phyloP scores from a whole-genome alignment of 1,139 yeast genomes.

The Zygosaccharomyces sapae region DNA sequence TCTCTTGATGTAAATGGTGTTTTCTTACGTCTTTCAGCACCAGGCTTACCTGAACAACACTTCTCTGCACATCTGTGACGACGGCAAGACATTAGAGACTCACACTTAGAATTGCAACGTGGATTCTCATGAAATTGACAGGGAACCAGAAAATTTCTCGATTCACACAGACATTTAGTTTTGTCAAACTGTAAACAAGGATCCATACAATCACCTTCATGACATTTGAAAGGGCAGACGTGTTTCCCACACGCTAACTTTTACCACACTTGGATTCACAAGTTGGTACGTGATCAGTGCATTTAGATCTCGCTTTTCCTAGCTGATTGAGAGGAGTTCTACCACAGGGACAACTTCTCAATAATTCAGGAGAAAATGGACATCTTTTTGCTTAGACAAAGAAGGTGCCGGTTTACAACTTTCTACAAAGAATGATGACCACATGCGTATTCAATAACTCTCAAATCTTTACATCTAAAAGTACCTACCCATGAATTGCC shows the following conservation, averaged over 20 bases:
- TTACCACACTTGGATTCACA: constrained; percentile 67
- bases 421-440: constrained; percentile 57
- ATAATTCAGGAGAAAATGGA: constrained; percentile 54
- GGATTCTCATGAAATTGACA: constrained; percentile 60
- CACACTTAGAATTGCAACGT: constrained; percentile 69
- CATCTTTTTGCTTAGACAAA: constrained; percentile 44
- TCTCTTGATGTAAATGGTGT: constrained; percentile 37
- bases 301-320: constrained; percentile 47
- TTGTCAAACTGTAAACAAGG: constrained; percentile 48
- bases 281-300: constrained; percentile 74
- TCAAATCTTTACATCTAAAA: constrained; percentile 51
- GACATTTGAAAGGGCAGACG: constrained; percentile 64
- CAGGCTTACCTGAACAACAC: constrained; percentile 68
- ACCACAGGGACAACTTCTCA: constrained; percentile 78
- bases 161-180: constrained; percentile 39
- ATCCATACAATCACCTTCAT: constrained; percentile 65
- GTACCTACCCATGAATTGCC: constrained; percentile 55
- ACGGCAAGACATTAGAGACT: constrained; percentile 71
- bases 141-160: constrained; percentile 49
- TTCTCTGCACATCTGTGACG: constrained; percentile 67
- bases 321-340: constrained; percentile 41
- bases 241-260: constrained; percentile 66
- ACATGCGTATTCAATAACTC: constrained; percentile 59
- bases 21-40: constrained; percentile 59
- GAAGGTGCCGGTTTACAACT: constrained; percentile 54